A percentile compares a stretch with the other conserved stretches of the same genome.
phyloP scores from a whole-genome alignment of 768 basidiomycete genomes.

The Vararia minispora region DNA sequence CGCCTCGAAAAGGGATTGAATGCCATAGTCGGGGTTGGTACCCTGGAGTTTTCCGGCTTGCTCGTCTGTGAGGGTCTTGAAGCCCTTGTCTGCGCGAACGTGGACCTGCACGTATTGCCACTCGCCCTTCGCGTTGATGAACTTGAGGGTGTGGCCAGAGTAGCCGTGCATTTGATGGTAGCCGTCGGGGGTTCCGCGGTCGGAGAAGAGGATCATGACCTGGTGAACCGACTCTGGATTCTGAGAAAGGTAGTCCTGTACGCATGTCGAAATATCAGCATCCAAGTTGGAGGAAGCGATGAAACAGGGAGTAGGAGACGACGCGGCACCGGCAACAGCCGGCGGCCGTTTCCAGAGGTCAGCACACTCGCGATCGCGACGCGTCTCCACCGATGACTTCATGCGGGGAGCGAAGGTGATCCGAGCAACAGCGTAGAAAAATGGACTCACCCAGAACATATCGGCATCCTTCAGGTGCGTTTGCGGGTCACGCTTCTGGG shows the following conservation, averaged over 20 bases:
- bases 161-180: constrained; percentile 85
- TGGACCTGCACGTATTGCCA: constrained; percentile 87
- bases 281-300: too few species aligned
- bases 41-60: constrained; percentile 58
- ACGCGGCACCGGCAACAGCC: too few species aligned
- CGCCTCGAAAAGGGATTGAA: constrained; percentile 62
- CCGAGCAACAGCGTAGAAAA: too few species aligned
- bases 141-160: constrained; percentile 87
- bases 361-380: too few species aligned
- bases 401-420: too few species aligned
- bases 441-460: constrained; percentile 59
- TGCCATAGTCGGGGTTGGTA: constrained; percentile 79
- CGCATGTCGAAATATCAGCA: constrained; percentile 24
- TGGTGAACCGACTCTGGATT: constrained; percentile 88
- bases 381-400: too few species aligned
- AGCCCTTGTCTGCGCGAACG: constrained; percentile 65
- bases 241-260: constrained; percentile 77
- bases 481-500: constrained; percentile 84
- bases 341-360: too few species aligned
- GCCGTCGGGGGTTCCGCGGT: constrained; percentile 89
- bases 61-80: constrained; percentile 68
- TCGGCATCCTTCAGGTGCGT: constrained; percentile 85
- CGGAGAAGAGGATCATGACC: constrained; percentile 86
- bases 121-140: constrained; percentile 74
- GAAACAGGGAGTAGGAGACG: too few species aligned